Base-by-base conservation (phyloP, 2,329 filamentous ascomycete species). In the Hortaea werneckii region DNA sequence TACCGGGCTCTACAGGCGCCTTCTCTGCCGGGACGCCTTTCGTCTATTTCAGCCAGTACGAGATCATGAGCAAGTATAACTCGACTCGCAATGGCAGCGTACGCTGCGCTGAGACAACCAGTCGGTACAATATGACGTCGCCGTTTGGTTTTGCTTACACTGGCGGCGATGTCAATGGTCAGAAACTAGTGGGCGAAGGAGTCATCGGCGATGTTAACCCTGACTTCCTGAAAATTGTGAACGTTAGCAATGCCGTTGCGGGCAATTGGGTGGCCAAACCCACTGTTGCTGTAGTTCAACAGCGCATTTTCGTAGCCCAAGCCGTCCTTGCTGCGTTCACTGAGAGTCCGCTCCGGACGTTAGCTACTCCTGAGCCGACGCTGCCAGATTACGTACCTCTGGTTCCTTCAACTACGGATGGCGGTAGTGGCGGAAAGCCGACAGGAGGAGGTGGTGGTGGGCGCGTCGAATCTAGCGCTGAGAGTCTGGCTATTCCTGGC, bases 31-130 rank as follows among this genome's bases (percentile, higher is more conserved):
- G 58, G 11, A 69, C 67, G 1, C 65, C 68, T 1, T 67, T 70
- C 40, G 62, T 70, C 5, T 66, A 68, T 48, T 69, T 71, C 51
- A 65, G 63, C 12, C 57, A 58, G 5, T 71, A 70, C 47, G 67
- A 71, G 46, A 58, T 71, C n/a, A 63, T 67, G 42, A 61, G 48
- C 28, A 58, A 58, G 34, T 46, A 53, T n/a, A 54, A 54, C 10
- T 57, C 51, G 5, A 40, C 51, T 13, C 42, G 44, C 8, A 54
- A 64, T 44, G 63, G 65, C 7, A 55, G 51, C 7, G 43, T 59
- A 3, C 54, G 41, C 2, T 65, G 61, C 47, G 56, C 50, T 8
- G 62, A 61, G 37, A 54, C 47, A 1, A 69, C 68, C 4, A 43
- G 56, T 26, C 61, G 61, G 1, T 58, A 68, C 46, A 56, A 58